Conservation (phyloP, 371 early-diverging fungal genomes). For the Rhizopus arrhizus region DNA sequence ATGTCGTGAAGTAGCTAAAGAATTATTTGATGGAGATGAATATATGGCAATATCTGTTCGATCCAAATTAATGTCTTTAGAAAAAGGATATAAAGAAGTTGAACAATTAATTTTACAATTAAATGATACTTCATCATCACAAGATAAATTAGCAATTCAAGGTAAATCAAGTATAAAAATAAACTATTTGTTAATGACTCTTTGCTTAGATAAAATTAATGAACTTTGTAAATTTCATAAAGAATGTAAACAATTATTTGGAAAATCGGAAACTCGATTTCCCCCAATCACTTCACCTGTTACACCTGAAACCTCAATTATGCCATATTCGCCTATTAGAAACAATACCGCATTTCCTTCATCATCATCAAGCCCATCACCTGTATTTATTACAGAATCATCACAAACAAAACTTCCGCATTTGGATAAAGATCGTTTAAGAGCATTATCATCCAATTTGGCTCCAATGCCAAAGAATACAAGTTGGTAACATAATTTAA, state of each 20-base stretch:
- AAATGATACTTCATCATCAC: constrained; percentile 5
- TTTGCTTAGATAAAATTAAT: constrained; percentile 23
- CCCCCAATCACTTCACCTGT: constrained; percentile 17
- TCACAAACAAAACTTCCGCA: constrained; percentile 7
- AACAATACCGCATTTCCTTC: constrained; percentile 1
- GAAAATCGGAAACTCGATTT: constrained; percentile 1
- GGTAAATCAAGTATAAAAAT: constrained; percentile 10
- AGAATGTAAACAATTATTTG: constrained; percentile 30
- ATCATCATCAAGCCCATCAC: constrained; percentile 4
- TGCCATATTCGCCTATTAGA: constrained; percentile 15
- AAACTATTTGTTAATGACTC: background rate
- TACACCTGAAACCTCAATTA: constrained; percentile 7
- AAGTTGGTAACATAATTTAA: constrained; percentile 19
- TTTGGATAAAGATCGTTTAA: constrained; percentile 18
- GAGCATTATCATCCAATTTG: constrained; percentile 5
- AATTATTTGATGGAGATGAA: constrained; percentile 30
- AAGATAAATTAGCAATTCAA: constrained; percentile 19
- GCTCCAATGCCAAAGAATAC: constrained; percentile 3
- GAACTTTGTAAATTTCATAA: constrained; percentile 28
- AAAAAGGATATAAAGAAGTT: constrained; percentile 20
- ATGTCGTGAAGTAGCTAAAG: constrained; percentile 29
- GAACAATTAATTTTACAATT: constrained; percentile 19
- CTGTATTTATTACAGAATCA: background rate
- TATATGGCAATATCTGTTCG: constrained; percentile 31
- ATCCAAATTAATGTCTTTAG: constrained; percentile 29